These are phyloP conservation scores for Tricholoma bakamatsutake DNA, from an alignment of 768 basidiomycete genomes.

Conservation along the genomic window DNA sequence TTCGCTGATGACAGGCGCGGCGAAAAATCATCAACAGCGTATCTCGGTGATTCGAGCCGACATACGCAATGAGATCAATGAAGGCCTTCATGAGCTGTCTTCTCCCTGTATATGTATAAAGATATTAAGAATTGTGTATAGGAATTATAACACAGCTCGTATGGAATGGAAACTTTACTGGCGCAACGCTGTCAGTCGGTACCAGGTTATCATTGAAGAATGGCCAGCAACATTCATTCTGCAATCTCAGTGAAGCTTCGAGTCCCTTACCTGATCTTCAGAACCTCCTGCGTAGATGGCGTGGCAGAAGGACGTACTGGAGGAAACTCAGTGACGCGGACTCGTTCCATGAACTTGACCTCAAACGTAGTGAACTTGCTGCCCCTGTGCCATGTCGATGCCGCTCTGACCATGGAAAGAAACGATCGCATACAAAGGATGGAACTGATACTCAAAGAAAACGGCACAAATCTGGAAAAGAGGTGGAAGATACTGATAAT, in stretches of 20 bases:
- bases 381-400: conserved; percentile 2
- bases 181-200: conserved; percentile 5
- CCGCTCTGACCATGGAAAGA: conserved; percentile 9
- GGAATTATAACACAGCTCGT: background rate
- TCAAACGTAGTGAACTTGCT: background rate
- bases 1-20: conserved; percentile 1
- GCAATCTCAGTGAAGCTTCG: background rate
- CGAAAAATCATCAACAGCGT: background rate
- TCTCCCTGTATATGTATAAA: background rate
- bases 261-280: conserved; percentile 5
- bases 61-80: conserved; percentile 3
- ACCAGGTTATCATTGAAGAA: no score
- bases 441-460: background rate
- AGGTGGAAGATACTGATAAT: background rate
- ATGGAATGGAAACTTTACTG: conserved; percentile 14
- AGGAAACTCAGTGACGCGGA: background rate
- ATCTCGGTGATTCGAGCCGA: background rate
- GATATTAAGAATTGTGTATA: background rate
- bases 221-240: no score
- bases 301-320: conserved; percentile 3
- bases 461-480: background rate
- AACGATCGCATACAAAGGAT: background rate
- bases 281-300: background rate
- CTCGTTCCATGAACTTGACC: background rate
- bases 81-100: background rate